Conservation (phyloP, 495 filamentous ascomycete genomes). For the Massariosphaeria phaeospora region DNA sequence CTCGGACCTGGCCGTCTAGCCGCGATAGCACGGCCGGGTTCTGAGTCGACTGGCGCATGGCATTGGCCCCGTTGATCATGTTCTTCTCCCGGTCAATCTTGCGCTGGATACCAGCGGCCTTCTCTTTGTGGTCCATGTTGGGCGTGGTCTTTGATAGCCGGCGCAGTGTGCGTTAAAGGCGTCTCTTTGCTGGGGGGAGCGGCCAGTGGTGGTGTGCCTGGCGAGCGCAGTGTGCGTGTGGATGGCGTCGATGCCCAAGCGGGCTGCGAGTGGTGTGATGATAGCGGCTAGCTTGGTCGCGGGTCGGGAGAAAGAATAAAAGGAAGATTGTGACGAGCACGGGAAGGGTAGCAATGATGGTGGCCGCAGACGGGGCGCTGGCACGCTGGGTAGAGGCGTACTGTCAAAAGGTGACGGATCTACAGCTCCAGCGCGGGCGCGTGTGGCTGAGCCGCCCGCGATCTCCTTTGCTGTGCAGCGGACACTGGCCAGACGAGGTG, state of each 20-base stretch:
- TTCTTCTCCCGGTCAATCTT: slow-evolving; percentile 98
- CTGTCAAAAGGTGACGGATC: neutral
- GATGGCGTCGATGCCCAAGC: slow-evolving; percentile 6
- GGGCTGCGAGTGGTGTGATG: neutral
- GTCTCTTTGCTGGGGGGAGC: slow-evolving; percentile 21
- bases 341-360: slow-evolving; percentile 9
- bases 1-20: slow-evolving; percentile 86
- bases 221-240: slow-evolving; percentile 10
- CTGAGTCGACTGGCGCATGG: slow-evolving; percentile 91
- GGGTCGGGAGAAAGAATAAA: slow-evolving; percentile 13
- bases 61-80: slow-evolving; percentile 87
- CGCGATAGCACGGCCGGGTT: slow-evolving; percentile 84
- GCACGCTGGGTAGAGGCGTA: neutral
- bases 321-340: neutral
- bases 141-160: slow-evolving; percentile 6
- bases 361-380: neutral
- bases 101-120: slow-evolving; percentile 79
- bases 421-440: neutral
- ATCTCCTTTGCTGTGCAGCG: neutral
- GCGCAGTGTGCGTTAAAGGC: slow-evolving; percentile 19
- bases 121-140: slow-evolving; percentile 63
- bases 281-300: neutral
- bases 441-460: slow-evolving; percentile 3
- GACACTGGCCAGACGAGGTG: neutral
- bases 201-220: slow-evolving; percentile 8